phyloP scores from a whole-genome alignment of 176 grass and related monocot genomes.

The Eragrostis curvula region DNA sequence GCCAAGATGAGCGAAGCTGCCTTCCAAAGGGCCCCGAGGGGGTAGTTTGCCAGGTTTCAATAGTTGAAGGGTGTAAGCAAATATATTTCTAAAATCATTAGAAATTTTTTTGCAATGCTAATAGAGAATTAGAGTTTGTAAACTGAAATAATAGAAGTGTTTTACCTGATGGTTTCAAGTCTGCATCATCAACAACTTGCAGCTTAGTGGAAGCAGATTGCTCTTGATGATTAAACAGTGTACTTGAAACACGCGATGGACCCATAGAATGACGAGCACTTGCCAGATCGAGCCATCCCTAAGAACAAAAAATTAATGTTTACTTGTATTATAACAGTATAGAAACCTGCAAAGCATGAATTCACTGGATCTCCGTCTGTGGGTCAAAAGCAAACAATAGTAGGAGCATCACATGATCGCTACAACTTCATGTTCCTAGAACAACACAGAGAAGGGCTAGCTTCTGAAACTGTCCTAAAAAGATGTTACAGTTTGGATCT shows the following conservation, averaged over 20 bases:
- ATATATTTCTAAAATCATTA: not conserved
- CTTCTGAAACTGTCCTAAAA: not conserved
- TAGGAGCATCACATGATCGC: not conserved
- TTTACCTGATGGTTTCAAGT: constrained; percentile 54
- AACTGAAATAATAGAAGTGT: constrained; percentile 10
- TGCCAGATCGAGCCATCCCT: constrained; percentile 97
- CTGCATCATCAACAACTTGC: constrained; percentile 52
- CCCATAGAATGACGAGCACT: constrained; percentile 93
- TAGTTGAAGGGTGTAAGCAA: not conserved
- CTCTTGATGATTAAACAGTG: constrained; percentile 75
- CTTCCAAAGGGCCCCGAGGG: not conserved
- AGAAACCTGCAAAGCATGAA: not conserved
- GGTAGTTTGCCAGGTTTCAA: not conserved
- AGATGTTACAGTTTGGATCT: not conserved
- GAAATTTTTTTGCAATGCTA: not conserved
- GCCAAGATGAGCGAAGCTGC: too few relatives aligned
- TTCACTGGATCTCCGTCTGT: not conserved
- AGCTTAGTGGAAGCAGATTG: constrained; percentile 81
- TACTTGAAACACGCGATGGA: constrained; percentile 69
- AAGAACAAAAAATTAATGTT: constrained; percentile 27
- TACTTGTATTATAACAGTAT: constrained; percentile 15
- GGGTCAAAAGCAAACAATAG: not conserved
- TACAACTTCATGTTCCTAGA: not conserved
- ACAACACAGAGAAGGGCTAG: not conserved
- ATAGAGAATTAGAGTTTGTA: not conserved